phyloP scores from a whole-genome alignment of 1,284 basidiomycete species.

The Irpex rosettiformis region DNA sequence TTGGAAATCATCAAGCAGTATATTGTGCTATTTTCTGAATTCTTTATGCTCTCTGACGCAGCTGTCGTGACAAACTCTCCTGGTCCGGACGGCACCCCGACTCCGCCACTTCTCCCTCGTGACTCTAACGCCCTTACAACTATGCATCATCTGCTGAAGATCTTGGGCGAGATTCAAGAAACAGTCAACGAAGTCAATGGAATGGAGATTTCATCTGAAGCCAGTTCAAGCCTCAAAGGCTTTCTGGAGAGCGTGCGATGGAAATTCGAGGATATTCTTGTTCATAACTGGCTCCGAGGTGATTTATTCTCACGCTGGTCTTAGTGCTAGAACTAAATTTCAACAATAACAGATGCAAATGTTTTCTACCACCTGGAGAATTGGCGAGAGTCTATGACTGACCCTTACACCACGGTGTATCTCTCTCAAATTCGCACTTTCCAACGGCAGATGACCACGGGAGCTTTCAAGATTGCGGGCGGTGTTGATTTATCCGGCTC shows the following conservation, averaged over 20 bases:
- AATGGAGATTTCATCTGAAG: conserved; percentile 82
- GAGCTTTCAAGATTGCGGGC: conserved; percentile 82
- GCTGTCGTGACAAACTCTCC: conserved; percentile 48
- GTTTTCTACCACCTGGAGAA: conserved; percentile 84
- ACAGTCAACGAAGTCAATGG: conserved; percentile 78
- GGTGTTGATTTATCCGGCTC: conserved; percentile 61
- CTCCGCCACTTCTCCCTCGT: conserved; percentile 68
- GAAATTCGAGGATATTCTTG: conserved; percentile 84
- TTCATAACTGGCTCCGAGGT: conserved; percentile 84
- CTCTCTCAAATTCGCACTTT: conserved; percentile 79
- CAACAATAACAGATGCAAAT: conserved; percentile 64
- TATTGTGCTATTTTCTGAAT: conserved; percentile 82
- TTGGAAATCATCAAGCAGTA: conserved; percentile 89
- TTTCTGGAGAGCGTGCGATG: conserved; percentile 84
- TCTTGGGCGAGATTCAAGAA: conserved; percentile 84
- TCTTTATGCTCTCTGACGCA: conserved; percentile 86
- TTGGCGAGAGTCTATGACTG: conserved; percentile 67
- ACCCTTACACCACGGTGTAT: conserved; percentile 60
- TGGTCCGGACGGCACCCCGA: conserved; percentile 24
- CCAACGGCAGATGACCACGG: conserved; percentile 78
- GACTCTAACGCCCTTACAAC: conserved; percentile 83
- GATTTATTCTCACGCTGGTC: conserved; percentile 18
- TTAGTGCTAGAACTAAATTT: neutral
- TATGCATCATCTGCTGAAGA: conserved; percentile 75
- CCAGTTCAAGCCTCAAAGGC: conserved; percentile 60